These are phyloP conservation scores for Ceratorhiza oryzae-sativae DNA, from an alignment of 1,284 basidiomycete genomes.

Conservation along the genomic window DNA sequence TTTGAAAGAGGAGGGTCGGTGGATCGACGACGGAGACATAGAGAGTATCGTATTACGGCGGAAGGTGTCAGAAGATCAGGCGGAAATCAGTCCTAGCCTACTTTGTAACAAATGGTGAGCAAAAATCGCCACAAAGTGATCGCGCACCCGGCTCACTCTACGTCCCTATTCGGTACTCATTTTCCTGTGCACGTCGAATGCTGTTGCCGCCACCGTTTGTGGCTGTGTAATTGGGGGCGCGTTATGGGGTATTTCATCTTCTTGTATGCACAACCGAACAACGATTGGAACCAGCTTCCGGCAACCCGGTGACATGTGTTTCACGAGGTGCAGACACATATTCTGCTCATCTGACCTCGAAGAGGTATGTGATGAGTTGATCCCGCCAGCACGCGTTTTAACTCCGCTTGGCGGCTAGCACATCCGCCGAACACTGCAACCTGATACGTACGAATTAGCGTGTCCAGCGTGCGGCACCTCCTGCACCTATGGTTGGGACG, in stretches of 20 bases:
- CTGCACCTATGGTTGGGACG: conserved; percentile 18
- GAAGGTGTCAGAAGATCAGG: conserved; percentile 14
- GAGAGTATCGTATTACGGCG: conserved; percentile 20
- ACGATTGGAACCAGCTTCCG: conserved; percentile 11
- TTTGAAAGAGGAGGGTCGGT: conserved; percentile 19
- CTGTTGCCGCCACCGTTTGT: not conserved
- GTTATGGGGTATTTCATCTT: not conserved
- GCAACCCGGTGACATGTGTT: conserved; percentile 10
- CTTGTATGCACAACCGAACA: not conserved
- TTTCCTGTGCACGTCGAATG: not conserved
- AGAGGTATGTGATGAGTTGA: conserved; percentile 13
- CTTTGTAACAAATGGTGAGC: conserved; percentile 28
- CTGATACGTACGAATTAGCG: conserved; percentile 26
- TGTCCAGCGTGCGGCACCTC: conserved; percentile 18
- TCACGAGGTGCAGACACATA: conserved; percentile 25
- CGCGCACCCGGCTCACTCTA: conserved; percentile 2
- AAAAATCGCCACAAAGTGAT: not conserved
- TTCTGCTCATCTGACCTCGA: conserved; percentile 26
- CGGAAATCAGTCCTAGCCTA: conserved; percentile 6
- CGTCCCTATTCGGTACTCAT: not conserved
- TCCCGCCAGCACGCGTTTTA: not conserved
- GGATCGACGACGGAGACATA: conserved; percentile 30
- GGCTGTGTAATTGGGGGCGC: conserved; percentile 6
- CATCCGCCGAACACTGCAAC: conserved; percentile 15
- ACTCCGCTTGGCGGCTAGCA: conserved; percentile 11